Conservation (phyloP, 75 land plant genomes). For the Sequoia sempervirens region DNA sequence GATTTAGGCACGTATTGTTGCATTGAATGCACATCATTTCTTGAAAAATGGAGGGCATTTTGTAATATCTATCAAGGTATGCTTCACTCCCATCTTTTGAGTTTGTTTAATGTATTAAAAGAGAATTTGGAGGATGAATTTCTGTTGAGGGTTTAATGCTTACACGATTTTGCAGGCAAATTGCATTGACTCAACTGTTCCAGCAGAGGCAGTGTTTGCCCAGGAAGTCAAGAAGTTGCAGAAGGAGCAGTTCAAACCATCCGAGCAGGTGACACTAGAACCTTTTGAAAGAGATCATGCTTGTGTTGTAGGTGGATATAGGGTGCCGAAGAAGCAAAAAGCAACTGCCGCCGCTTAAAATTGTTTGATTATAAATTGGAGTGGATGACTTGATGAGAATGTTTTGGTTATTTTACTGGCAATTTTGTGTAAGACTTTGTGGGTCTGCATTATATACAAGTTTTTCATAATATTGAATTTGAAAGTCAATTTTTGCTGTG, state of each 20-base stretch:
- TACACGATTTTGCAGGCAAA: slow-evolving; percentile 58
- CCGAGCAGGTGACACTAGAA: slow-evolving; percentile 83
- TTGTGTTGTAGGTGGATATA: slow-evolving; percentile 87
- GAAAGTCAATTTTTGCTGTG: no score
- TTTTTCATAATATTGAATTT: no score
- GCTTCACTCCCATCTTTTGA: not conserved
- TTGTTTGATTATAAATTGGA: not conserved
- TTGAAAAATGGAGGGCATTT: slow-evolving; percentile 91
- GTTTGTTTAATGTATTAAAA: no score
- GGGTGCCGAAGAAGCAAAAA: slow-evolving; percentile 77
- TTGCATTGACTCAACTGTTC: slow-evolving; percentile 87
- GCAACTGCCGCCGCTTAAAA: slow-evolving; percentile 9
- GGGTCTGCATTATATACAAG: no score
- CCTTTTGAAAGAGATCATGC: slow-evolving; percentile 94
- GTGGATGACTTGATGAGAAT: not conserved
- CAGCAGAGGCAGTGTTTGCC: slow-evolving; percentile 66
- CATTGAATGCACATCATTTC: slow-evolving; percentile 80
- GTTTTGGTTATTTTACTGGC: not conserved
- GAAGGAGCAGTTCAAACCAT: slow-evolving; percentile 79
- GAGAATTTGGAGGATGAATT: no score
- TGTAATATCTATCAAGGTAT: slow-evolving; percentile 93
- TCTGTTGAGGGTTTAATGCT: not conserved
- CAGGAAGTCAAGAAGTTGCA: slow-evolving; percentile 64
- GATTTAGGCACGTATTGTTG: slow-evolving; percentile 84
- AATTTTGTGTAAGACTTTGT: not conserved